Evolutionary conservation across 371 early-diverging fungal genomes (phyloP).

Genomic region (Coemansia sp.): DNA sequence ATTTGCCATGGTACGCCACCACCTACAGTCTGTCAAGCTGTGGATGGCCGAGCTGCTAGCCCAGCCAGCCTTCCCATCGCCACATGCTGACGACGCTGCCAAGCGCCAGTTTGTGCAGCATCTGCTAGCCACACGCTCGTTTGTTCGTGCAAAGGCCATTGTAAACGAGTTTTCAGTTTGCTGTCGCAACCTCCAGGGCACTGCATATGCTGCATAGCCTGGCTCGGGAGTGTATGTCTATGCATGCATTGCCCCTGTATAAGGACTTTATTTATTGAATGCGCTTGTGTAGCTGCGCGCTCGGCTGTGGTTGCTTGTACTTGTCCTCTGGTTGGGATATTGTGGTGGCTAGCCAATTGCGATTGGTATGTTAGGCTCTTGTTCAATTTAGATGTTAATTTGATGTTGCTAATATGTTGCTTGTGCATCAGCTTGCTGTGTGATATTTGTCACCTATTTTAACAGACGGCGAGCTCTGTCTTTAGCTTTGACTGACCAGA

Average conservation of each 20-base stretch:
- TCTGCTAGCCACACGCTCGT: constrained; percentile 57
- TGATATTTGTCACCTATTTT: too few species aligned
- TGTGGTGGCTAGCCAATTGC: too few species aligned
- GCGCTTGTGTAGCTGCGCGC: too few species aligned
- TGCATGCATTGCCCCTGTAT: not conserved
- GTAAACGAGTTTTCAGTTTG: constrained; percentile 60
- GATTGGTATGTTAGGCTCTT: too few species aligned
- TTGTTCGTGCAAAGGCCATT: constrained; percentile 60
- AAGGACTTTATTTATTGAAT: too few species aligned
- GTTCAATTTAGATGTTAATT: too few species aligned
- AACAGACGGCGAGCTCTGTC: too few species aligned
- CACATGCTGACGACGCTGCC: constrained; percentile 54
- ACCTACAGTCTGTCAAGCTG: constrained; percentile 55
- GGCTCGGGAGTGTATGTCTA: not conserved
- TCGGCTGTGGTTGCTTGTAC: too few species aligned
- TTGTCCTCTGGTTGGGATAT: too few species aligned
- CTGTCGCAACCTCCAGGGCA: constrained; percentile 61
- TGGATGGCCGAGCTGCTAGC: constrained; percentile 62
- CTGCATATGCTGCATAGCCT: not conserved
- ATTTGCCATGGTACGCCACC: constrained; percentile 61
- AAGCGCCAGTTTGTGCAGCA: constrained; percentile 62
- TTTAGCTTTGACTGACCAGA: too few species aligned
- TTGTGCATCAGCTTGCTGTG: too few species aligned
- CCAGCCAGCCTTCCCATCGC: constrained; percentile 64
- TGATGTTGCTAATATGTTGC: too few species aligned